Percentiles rank a stretch among this genome's conserved stretches.
Evolutionary conservation across 192 early-diverging fungal genomes (phyloP).

Genomic region (Backusella westeae): DNA sequence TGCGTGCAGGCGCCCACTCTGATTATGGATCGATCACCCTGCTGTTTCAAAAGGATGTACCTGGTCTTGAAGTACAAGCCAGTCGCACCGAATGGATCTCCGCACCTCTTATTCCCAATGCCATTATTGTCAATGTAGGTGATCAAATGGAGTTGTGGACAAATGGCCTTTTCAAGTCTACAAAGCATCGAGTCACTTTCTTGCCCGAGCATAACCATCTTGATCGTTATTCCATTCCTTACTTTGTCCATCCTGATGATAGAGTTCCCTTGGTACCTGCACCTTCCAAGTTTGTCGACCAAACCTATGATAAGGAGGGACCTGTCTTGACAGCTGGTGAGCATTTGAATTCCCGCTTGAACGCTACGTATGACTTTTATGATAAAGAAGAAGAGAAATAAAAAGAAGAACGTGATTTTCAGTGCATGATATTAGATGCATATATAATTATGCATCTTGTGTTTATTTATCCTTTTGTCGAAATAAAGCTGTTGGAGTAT

Average conservation of each 20-base stretch:
- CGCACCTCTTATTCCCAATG: constrained; percentile 53
- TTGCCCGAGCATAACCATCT: constrained; percentile 44
- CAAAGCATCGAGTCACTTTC: constrained; percentile 59
- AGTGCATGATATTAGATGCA: not conserved
- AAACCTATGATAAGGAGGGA: constrained; percentile 26
- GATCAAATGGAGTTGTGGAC: constrained; percentile 68
- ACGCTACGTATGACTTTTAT: constrained; percentile 32
- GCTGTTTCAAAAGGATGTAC: constrained; percentile 64
- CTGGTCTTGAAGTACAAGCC: constrained; percentile 54
- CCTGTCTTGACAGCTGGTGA: constrained; percentile 51
- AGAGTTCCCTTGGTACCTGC: constrained; percentile 45
- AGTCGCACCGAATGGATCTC: constrained; percentile 51
- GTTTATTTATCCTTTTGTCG: not conserved
- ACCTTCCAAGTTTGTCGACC: constrained; percentile 36
- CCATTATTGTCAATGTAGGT: constrained; percentile 60
- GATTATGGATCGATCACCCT: constrained; percentile 72
- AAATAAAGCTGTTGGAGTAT: not conserved
- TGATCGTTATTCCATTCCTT: constrained; percentile 63
- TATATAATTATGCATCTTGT: not conserved
- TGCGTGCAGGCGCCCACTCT: constrained; percentile 53
- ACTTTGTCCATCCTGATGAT: constrained; percentile 58
- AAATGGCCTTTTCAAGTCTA: constrained; percentile 57
- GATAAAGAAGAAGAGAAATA: not conserved
- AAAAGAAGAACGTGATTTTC: not conserved
- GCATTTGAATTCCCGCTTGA: constrained; percentile 42